Evolutionary conservation across 306 rosid species (phyloP).

Genomic region (Ziziphus jujuba): DNA sequence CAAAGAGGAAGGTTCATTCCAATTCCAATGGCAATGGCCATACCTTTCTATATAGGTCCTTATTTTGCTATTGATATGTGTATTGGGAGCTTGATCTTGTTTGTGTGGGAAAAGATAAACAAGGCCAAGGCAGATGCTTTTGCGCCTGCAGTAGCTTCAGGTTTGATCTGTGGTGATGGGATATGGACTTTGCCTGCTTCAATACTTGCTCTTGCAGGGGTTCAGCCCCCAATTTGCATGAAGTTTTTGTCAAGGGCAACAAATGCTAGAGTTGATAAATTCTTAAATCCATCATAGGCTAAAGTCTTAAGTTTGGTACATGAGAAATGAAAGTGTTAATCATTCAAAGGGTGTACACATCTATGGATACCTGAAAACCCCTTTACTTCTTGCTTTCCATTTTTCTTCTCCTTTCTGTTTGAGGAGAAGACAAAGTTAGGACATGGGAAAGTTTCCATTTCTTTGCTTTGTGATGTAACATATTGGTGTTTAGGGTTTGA

Average conservation of each 20-base stretch:
- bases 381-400: no score
- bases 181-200: slow-evolving; percentile 51
- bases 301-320: no score
- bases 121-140: slow-evolving; percentile 41
- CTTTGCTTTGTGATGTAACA: no score
- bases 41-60: slow-evolving; percentile 46
- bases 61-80: slow-evolving; percentile 50
- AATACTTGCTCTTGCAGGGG: slow-evolving; percentile 38
- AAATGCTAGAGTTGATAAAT: slow-evolving; percentile 27
- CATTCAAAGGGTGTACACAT: no score
- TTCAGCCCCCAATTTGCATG: slow-evolving; percentile 53
- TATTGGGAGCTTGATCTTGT: slow-evolving; percentile 41
- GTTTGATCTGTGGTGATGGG: slow-evolving; percentile 54
- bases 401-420: no score
- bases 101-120: slow-evolving; percentile 40
- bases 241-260: slow-evolving; percentile 39
- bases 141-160: slow-evolving; percentile 47
- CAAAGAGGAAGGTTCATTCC: slow-evolving; percentile 37
- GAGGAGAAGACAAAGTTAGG: no score
- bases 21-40: slow-evolving; percentile 56
- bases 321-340: no score
- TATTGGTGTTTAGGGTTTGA: no score
- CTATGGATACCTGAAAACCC: no score
- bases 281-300: slow-evolving; percentile 1
- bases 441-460: no score